phyloP scores from a whole-genome alignment of 805 yeast genomes.

The Saturnispora gosingensis region DNA sequence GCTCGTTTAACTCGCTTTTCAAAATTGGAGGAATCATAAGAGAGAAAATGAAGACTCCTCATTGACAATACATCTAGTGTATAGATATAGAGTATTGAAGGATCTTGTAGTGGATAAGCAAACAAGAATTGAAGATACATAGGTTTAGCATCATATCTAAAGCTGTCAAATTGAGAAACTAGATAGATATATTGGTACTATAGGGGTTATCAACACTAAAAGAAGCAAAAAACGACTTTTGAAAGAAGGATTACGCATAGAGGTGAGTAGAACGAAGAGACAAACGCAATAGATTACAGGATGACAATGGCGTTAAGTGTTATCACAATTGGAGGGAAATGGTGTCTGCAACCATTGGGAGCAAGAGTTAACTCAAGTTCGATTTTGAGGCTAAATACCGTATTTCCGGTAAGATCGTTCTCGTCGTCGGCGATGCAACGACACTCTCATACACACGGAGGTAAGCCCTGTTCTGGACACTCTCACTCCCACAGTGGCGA shows the following conservation, averaged over 20 bases:
- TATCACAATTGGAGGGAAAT: background rate
- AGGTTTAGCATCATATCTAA: background rate
- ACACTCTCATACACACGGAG: conserved; percentile 10
- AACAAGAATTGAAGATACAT: no score
- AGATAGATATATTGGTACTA: background rate
- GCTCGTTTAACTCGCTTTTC: background rate
- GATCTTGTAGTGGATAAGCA: background rate
- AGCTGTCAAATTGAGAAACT: background rate
- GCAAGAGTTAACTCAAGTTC: background rate
- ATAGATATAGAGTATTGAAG: background rate
- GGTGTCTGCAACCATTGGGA: background rate
- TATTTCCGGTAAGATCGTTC: background rate
- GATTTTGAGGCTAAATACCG: background rate
- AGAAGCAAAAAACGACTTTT: no score
- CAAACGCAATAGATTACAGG: no score
- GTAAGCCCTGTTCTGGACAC: conserved; percentile 4
- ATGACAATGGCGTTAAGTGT: background rate
- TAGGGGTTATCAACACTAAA: background rate
- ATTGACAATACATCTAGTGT: background rate
- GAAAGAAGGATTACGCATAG: background rate
- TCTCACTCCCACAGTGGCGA: conserved; percentile 5
- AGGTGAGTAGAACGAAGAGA: background rate
- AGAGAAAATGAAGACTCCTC: background rate
- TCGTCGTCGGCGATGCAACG: background rate
- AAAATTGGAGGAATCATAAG: background rate